Evolutionary conservation across 2,329 filamentous ascomycete species (phyloP), one percentile per base, ranked within the genome.

Genomic region (Ambrosiella cleistominuta): DNA sequence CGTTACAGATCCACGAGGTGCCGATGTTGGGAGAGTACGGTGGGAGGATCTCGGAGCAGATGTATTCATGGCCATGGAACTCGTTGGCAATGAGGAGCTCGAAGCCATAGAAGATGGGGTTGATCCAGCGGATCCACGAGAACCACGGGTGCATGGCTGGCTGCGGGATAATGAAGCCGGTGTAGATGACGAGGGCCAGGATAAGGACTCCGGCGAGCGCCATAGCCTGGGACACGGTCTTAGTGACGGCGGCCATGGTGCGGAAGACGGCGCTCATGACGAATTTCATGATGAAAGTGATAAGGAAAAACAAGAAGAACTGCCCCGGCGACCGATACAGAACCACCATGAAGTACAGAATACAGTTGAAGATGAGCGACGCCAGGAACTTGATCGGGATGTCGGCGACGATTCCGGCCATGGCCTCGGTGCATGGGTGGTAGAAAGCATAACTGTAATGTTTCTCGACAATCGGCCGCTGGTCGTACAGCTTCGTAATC

Each of bases 211-310:
- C 76, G 0, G 76, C 71, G 1, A 76, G 65, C 0, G 72, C 71
- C 71, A 81, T 74, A 1, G 79, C 77, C 61, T 81, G 77, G 0
- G 78, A 76, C 0, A 82, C 71, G 0, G 85, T 86, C 56, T 80
- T 76, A 1, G 86, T 88, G 1, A 84, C 68, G 0, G 85, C 80
- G 0, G 81, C 86, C 64, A 91, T 80, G 0, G 81, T 85, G 35
- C 86, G 75, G 72, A 91, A 91, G 45, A 88, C 73, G 68, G 83
- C 86, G 42, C 78, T 83, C 83, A 90, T 89, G 62, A 81, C 76
- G 63, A 91, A 74, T 0, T 81, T 87, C 1, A 78, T 74, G 13
- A 81, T 69, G 66, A 85, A 86, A 0, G 79, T 82, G 63, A 89
- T 75, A 15, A 93, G 70, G 62, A 85, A 76, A 71, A 83, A 93